phyloP scores from a whole-genome alignment of 73 alveolate species.

The Paramecium pentaurelia region DNA sequence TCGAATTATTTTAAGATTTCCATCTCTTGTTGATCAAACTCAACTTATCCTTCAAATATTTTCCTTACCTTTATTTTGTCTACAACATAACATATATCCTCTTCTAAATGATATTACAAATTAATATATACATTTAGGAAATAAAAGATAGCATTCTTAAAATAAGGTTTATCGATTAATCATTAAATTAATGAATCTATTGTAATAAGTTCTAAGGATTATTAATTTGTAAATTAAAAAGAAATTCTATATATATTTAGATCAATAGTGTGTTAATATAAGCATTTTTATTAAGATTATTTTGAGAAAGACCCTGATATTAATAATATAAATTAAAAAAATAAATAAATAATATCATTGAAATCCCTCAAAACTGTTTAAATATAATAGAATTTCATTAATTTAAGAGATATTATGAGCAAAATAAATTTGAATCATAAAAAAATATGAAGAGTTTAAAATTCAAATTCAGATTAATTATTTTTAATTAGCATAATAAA shows the following conservation, averaged over 20 bases:
- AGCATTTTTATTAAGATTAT: not conserved
- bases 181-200: not conserved
- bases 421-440: not conserved
- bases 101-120: not conserved
- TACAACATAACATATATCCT: not conserved
- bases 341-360: not conserved
- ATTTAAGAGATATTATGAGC: not conserved
- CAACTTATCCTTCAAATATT: constrained; percentile 38
- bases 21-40: not conserved
- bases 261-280: not conserved
- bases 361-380: not conserved
- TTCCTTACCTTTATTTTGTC: constrained; percentile 1
- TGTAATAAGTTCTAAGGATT: not conserved
- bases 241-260: not conserved
- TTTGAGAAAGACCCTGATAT: not conserved
- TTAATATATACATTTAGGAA: not conserved
- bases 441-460: not conserved
- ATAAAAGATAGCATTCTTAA: constrained; percentile 6
- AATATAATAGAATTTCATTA: not conserved
- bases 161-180: not conserved
- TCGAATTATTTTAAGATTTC: not conserved
- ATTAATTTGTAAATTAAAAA: not conserved
- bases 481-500: not conserved
- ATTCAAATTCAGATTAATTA: not conserved
- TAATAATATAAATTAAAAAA: not conserved